Percentiles rank a stretch among this genome's conserved stretches.
These are phyloP conservation scores for Ophiostoma sp. DNA, from an alignment of 2,329 filamentous ascomycete species.

Conservation along the genomic window DNA sequence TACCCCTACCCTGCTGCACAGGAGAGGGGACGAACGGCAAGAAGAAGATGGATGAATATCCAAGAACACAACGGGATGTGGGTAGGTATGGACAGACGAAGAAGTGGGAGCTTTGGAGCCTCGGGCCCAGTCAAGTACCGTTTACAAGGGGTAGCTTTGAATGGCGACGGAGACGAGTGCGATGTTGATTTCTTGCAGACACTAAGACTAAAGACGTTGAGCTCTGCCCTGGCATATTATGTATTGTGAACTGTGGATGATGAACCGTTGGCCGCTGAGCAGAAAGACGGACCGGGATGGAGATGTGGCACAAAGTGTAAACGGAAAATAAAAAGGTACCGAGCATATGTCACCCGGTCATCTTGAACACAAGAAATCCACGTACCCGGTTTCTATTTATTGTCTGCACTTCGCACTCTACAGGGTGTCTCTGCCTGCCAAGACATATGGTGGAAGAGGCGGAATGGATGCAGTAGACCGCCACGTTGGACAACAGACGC, in stretches of 20 bases:
- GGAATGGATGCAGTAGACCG: background rate
- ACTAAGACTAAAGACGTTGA: background rate
- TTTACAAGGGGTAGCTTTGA: background rate
- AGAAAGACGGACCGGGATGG: background rate
- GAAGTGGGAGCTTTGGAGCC: background rate
- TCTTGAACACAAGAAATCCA: background rate
- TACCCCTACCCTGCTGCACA: conserved; percentile 8
- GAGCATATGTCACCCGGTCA: background rate
- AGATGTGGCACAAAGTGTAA: background rate
- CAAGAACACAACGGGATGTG: background rate
- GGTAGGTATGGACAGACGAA: background rate
- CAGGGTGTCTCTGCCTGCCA: background rate
- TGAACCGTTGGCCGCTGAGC: background rate
- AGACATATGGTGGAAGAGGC: conserved; percentile 8
- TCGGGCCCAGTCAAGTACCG: background rate
- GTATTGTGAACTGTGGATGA: background rate
- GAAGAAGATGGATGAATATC: background rate
- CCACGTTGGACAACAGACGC: background rate
- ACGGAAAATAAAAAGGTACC: background rate
- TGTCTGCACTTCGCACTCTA: background rate
- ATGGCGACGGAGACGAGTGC: background rate
- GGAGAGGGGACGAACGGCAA: background rate
- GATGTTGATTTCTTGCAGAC: background rate
- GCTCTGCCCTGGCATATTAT: background rate
- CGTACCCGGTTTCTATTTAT: background rate